These are phyloP conservation scores for Ilex aquifolium DNA, from an alignment of 257 asterid genomes.

Conservation along the genomic window DNA sequence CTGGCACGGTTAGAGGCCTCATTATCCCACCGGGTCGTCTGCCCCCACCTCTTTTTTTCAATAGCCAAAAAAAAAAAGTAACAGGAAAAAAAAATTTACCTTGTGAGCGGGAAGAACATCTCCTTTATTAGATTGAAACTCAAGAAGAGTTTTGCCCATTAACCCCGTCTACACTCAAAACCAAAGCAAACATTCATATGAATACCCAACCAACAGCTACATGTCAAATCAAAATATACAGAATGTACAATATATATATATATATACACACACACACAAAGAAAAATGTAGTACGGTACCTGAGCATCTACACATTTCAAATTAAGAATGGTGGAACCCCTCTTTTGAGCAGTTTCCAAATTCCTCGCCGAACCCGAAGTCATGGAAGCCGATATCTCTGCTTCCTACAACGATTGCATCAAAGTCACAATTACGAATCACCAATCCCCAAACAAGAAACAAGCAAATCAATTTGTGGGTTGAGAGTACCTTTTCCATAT, in stretches of 20 bases:
- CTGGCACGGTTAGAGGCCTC: too few relatives aligned
- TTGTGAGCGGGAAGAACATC: slow-evolving; percentile 93
- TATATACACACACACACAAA: background rate
- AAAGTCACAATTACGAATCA: background rate
- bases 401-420: slow-evolving; percentile 48
- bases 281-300: slow-evolving; percentile 28
- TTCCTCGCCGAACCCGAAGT: slow-evolving; percentile 75
- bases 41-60: too few relatives aligned
- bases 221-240: too few relatives aligned
- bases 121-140: slow-evolving; percentile 89
- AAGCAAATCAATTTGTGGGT: background rate
- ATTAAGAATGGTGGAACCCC: slow-evolving; percentile 79
- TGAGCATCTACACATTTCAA: slow-evolving; percentile 95
- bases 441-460: background rate
- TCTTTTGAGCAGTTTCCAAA: slow-evolving; percentile 82
- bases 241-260: too few relatives aligned
- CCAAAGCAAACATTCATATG: slow-evolving; percentile 15
- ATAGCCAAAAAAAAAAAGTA: too few relatives aligned
- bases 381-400: slow-evolving; percentile 80
- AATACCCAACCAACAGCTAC: background rate
- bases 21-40: too few relatives aligned
- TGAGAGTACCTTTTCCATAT: slow-evolving; percentile 71
- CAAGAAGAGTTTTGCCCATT: slow-evolving; percentile 86
- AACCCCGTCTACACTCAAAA: slow-evolving; percentile 64
- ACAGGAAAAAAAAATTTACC: slow-evolving; percentile 28